phyloP scores from a whole-genome alignment of 2,329 filamentous ascomycete genomes.

The Trichoderma asperellum region DNA sequence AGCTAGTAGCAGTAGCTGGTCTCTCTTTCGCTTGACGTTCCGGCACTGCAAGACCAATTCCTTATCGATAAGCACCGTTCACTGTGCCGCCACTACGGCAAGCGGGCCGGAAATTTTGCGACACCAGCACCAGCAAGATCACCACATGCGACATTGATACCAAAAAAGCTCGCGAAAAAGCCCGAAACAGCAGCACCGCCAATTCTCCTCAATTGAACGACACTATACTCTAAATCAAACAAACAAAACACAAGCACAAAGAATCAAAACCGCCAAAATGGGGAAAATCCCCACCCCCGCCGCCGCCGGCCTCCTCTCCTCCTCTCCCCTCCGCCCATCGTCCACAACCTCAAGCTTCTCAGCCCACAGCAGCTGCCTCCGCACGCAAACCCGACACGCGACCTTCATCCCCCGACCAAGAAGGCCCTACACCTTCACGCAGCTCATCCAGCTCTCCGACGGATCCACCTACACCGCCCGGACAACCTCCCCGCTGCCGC shows the following conservation, averaged over 20 bases:
- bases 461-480: slow-evolving; percentile 81
- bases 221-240: not conserved
- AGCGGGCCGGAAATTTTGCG: slow-evolving; percentile 35
- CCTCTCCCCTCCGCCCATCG: slow-evolving; percentile 20
- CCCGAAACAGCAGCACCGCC: not conserved
- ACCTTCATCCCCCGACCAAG: slow-evolving; percentile 86
- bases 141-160: slow-evolving; percentile 1
- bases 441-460: slow-evolving; percentile 89
- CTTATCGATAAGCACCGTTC: slow-evolving; percentile 28
- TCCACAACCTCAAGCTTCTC: slow-evolving; percentile 35
- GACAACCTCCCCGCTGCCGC: slow-evolving; percentile 70
- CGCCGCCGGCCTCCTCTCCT: slow-evolving; percentile 36
- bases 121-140: slow-evolving; percentile 24
- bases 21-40: not conserved
- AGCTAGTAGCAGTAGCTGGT: not conserved
- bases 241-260: not conserved
- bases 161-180: not conserved
- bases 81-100: slow-evolving; percentile 6
- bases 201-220: slow-evolving; percentile 1
- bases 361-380: slow-evolving; percentile 34
- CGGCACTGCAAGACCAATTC: not conserved
- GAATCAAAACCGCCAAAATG: slow-evolving; percentile 34
- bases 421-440: slow-evolving; percentile 95
- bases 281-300: slow-evolving; percentile 36
- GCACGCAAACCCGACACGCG: slow-evolving; percentile 73